Conservation (phyloP, 805 yeast genomes). For the Spathaspora passalidarum region DNA sequence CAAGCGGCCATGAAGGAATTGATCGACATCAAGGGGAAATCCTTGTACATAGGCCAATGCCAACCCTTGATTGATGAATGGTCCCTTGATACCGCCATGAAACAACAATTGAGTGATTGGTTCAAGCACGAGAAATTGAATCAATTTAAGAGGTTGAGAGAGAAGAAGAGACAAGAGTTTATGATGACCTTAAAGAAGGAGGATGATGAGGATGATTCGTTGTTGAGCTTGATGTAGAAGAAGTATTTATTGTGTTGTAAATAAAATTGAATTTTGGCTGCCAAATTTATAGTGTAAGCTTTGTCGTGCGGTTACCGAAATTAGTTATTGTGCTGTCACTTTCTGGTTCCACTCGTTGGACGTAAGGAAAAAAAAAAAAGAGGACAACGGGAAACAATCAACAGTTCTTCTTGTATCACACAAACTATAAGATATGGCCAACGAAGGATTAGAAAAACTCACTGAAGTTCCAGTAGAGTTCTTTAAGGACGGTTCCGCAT, state of each 20-base stretch:
- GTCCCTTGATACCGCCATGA: slow-evolving; percentile 31
- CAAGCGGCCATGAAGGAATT: slow-evolving; percentile 21
- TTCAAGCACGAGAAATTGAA: slow-evolving; percentile 15
- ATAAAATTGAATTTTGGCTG: not conserved
- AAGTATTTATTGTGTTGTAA: not conserved
- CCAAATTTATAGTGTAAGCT: not conserved
- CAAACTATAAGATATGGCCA: slow-evolving; percentile 28
- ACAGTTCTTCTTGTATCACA: not conserved
- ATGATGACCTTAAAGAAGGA: slow-evolving; percentile 21
- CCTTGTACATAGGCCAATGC: slow-evolving; percentile 25
- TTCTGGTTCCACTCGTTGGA: not conserved
- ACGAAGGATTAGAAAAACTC: slow-evolving; percentile 67
- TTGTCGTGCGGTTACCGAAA: not conserved
- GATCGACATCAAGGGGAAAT: slow-evolving; percentile 25
- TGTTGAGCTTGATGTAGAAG: slow-evolving; percentile 22
- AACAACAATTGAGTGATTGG: slow-evolving; percentile 19
- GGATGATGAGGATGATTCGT: slow-evolving; percentile 26
- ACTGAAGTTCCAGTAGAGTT: slow-evolving; percentile 89
- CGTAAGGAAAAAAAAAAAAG: not conserved
- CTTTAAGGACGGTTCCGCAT: slow-evolving; percentile 86
- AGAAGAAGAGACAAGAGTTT: slow-evolving; percentile 20
- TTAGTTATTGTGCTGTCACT: not conserved
- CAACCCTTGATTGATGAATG: slow-evolving; percentile 34
- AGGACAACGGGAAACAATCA: not conserved
- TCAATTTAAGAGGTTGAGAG: slow-evolving; percentile 20